These are phyloP conservation scores for Trichoderma hamatum DNA, from an alignment of 2,329 filamentous ascomycete genomes.

Conservation along the genomic window DNA sequence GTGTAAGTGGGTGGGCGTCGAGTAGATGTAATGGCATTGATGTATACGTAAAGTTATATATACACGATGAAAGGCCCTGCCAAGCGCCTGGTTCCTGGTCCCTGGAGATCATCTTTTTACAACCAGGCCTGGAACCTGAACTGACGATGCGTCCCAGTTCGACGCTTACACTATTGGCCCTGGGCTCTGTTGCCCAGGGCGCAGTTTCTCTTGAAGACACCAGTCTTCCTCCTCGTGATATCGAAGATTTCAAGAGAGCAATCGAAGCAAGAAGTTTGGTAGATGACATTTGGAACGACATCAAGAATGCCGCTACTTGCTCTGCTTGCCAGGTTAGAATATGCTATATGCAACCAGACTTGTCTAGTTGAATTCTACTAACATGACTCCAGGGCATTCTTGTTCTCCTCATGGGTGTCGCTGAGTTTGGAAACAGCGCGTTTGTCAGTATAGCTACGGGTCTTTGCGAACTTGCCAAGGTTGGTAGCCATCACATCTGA, in stretches of 20 bases:
- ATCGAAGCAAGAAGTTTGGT: slow-evolving; percentile 26
- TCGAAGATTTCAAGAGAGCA: slow-evolving; percentile 20
- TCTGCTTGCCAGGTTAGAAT: slow-evolving; percentile 34
- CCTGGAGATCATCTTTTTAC: not conserved
- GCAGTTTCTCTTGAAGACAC: slow-evolving; percentile 11
- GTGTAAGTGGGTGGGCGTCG: not conserved
- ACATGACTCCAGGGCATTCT: slow-evolving; percentile 30
- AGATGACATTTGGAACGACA: slow-evolving; percentile 34
- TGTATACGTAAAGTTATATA: slow-evolving; percentile 6
- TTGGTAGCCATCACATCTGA: slow-evolving; percentile 8
- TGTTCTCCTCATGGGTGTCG: slow-evolving; percentile 48
- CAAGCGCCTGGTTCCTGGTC: not conserved
- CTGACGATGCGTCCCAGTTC: slow-evolving; percentile 29
- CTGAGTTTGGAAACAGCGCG: slow-evolving; percentile 46
- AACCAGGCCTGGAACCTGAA: not conserved
- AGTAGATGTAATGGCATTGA: not conserved
- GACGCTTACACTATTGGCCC: slow-evolving; percentile 29
- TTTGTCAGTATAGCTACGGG: slow-evolving; percentile 42
- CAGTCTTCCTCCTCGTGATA: slow-evolving; percentile 10
- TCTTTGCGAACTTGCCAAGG: slow-evolving; percentile 41
- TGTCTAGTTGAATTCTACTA: not conserved
- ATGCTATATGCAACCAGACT: not conserved
- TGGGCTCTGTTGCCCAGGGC: slow-evolving; percentile 24
- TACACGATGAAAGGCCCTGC: not conserved
- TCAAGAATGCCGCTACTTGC: slow-evolving; percentile 35